phyloP scores from a whole-genome alignment of 805 yeast species.

The Schizosaccharomyces octosporus region DNA sequence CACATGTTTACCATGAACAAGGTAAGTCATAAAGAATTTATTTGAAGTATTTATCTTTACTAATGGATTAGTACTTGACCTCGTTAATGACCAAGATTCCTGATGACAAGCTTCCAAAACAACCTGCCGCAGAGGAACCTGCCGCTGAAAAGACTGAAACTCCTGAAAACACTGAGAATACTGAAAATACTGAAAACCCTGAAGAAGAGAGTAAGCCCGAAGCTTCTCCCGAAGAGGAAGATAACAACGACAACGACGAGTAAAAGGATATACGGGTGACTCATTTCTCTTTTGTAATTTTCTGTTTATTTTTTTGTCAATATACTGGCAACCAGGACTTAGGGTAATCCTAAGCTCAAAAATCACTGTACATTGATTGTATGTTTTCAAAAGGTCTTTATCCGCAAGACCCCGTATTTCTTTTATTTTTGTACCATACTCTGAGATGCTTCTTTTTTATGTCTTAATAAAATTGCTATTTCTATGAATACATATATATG shows the following conservation, averaged over 20 bases:
- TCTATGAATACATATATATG: background rate
- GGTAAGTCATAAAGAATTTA: background rate
- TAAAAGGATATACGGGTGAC: background rate
- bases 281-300: too few relatives aligned
- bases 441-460: background rate
- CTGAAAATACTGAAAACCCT: too few relatives aligned
- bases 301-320: too few relatives aligned
- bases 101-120: background rate
- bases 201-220: too few relatives aligned
- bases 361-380: too few relatives aligned
- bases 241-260: background rate
- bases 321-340: too few relatives aligned
- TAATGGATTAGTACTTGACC: background rate
- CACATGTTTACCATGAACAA: conserved; percentile 13
- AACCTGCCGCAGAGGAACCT: background rate
- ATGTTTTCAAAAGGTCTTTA: too few relatives aligned
- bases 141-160: background rate
- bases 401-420: too few relatives aligned
- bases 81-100: background rate
- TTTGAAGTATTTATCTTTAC: background rate
- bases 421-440: too few relatives aligned
- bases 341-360: too few relatives aligned
- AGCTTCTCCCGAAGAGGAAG: background rate
- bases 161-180: too few relatives aligned
- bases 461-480: background rate